Conservation (phyloP, 164 flowering plant species). For the Malania oleifera region DNA sequence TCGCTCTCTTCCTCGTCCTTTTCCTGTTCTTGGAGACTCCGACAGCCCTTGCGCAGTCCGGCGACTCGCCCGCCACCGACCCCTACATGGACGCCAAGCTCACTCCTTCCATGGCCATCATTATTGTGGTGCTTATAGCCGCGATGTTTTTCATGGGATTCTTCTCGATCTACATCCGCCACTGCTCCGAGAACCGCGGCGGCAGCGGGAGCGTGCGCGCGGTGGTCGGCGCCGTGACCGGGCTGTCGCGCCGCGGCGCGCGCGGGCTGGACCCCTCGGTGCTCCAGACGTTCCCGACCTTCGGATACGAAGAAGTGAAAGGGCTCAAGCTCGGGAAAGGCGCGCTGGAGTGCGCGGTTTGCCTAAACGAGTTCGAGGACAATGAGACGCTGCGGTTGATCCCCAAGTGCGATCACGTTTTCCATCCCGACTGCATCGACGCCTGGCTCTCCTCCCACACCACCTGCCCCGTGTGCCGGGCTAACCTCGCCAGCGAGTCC, state of each 20-base stretch:
- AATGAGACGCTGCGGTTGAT: slow-evolving; percentile 32
- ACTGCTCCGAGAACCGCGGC: slow-evolving; percentile 17
- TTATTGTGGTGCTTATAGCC: slow-evolving; percentile 23
- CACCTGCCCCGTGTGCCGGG: slow-evolving; percentile 42
- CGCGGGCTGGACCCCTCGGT: slow-evolving; percentile 29
- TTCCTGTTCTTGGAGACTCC: background rate
- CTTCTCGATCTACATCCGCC: slow-evolving; percentile 31
- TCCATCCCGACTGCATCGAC: slow-evolving; percentile 40
- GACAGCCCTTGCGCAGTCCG: background rate
- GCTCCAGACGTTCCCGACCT: slow-evolving; percentile 31
- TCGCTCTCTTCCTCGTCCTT: background rate
- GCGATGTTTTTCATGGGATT: slow-evolving; percentile 33
- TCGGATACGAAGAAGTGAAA: slow-evolving; percentile 29
- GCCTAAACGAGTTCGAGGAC: slow-evolving; percentile 37
- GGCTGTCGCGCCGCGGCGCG: slow-evolving; percentile 5
- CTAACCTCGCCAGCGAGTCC: slow-evolving; percentile 17
- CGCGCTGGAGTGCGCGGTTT: slow-evolving; percentile 37
- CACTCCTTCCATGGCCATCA: slow-evolving; percentile 28
- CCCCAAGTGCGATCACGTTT: slow-evolving; percentile 42
- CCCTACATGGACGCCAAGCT: slow-evolving; percentile 11
- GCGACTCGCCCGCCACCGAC: background rate
- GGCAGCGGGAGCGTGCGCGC: slow-evolving; percentile 9
- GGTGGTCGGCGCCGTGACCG: slow-evolving; percentile 6
- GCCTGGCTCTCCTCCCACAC: slow-evolving; percentile 34
- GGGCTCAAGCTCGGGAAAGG: slow-evolving; percentile 27